Conservation (phyloP, 83 land plant genomes). For the Picea mariana region DNA sequence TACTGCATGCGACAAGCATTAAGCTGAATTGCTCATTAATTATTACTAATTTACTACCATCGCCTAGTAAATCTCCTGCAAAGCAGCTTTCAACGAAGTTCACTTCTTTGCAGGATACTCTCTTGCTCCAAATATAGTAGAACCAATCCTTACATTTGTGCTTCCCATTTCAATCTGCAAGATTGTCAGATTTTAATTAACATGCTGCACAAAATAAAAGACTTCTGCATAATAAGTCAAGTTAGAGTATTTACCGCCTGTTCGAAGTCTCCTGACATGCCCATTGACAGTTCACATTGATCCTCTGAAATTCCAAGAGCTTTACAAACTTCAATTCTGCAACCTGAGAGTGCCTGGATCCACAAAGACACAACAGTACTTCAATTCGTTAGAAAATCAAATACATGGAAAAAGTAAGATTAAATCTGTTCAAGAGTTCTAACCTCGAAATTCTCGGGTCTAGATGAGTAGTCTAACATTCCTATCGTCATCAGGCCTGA, state of each 20-base stretch:
- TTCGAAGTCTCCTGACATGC: constrained; percentile 99
- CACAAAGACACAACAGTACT: neutral
- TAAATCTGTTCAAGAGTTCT: neutral
- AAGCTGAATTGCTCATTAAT: constrained; percentile 2
- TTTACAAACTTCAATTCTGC: constrained; percentile 79
- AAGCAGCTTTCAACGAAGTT: constrained; percentile 14
- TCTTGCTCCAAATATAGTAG: constrained; percentile 87
- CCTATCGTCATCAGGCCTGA: constrained; percentile 99
- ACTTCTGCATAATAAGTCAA: constrained; percentile 3
- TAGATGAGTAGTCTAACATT: constrained; percentile 91
- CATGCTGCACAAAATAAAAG: neutral
- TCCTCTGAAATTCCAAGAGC: constrained; percentile 74
- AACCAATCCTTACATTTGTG: constrained; percentile 86
- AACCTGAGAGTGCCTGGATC: constrained; percentile 70
- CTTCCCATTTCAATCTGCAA: constrained; percentile 95
- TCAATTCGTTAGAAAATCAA: constrained; percentile 3
- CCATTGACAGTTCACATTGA: constrained; percentile 95
- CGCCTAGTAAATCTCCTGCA: neutral
- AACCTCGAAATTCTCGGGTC: constrained; percentile 94
- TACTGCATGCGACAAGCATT: neutral
- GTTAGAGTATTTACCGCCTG: constrained; percentile 63
- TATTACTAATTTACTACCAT: neutral
- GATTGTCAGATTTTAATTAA: constrained; percentile 9
- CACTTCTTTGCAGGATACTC: constrained; percentile 68
- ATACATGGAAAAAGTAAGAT: neutral